phyloP scores from a whole-genome alignment of 768 basidiomycete species.

The Suillus luteus region DNA sequence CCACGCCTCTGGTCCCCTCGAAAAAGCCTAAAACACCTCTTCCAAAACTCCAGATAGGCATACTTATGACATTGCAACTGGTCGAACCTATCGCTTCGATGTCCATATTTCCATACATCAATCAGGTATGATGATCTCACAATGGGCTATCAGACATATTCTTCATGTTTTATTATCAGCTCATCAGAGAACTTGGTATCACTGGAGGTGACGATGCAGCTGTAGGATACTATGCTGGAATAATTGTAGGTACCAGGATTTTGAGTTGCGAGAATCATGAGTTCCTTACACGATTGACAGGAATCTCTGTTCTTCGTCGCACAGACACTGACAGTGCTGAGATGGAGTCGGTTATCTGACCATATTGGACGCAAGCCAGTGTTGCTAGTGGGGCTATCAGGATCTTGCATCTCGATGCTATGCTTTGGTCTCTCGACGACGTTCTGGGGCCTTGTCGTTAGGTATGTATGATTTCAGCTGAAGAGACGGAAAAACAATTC shows the following conservation, averaged over 20 bases:
- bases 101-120: conserved; percentile 52
- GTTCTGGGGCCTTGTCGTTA: conserved; percentile 60
- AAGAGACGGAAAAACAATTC: not conserved
- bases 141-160: not conserved
- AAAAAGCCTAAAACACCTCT: not conserved
- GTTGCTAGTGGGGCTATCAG: conserved; percentile 62
- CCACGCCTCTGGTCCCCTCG: not conserved
- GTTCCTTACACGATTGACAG: conserved; percentile 35
- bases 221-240: conserved; percentile 72
- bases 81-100: conserved; percentile 39
- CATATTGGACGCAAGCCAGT: conserved; percentile 73
- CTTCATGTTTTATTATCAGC: conserved; percentile 6
- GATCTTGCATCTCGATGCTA: conserved; percentile 66
- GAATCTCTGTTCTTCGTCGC: conserved; percentile 79
- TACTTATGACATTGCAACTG: conserved; percentile 37
- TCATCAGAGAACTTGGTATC: conserved; percentile 9
- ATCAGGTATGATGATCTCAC: conserved; percentile 35
- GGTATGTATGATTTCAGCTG: conserved; percentile 28
- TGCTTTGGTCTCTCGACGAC: conserved; percentile 70
- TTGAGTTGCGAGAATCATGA: not conserved
- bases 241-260: conserved; percentile 49
- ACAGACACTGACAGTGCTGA: conserved; percentile 66
- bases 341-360: conserved; percentile 75
- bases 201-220: conserved; percentile 14
- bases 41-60: not conserved